phyloP scores from a whole-genome alignment of 192 early-diverging fungal genomes.

The Podila epicladia region DNA sequence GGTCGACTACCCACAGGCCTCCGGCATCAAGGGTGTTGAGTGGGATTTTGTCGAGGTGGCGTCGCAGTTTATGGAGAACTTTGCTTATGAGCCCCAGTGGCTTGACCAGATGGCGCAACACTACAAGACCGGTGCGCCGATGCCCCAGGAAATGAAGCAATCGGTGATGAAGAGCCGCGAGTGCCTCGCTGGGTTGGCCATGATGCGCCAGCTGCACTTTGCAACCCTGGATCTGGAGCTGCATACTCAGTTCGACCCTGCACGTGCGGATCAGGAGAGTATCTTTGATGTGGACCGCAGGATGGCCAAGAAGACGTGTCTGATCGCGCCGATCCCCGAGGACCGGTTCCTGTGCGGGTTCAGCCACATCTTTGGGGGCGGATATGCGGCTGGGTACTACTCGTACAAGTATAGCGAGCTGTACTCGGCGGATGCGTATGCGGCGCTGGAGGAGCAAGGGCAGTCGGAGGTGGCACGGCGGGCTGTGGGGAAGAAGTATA shows the following conservation, averaged over 20 bases:
- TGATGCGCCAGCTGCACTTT: constrained; percentile 67
- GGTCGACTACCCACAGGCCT: constrained; percentile 66
- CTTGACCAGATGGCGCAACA: constrained; percentile 58
- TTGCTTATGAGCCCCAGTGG: constrained; percentile 63
- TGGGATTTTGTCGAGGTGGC: constrained; percentile 72
- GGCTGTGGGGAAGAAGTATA: constrained; percentile 57
- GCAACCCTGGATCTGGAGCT: constrained; percentile 61
- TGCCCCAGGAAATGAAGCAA: constrained; percentile 66
- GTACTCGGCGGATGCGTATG: constrained; percentile 71
- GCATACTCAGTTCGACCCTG: constrained; percentile 38
- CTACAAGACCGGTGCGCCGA: constrained; percentile 60
- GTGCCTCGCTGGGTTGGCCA: constrained; percentile 61
- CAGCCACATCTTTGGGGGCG: constrained; percentile 68
- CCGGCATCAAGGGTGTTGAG: constrained; percentile 70
- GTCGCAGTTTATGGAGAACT: constrained; percentile 76
- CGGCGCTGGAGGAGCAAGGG: constrained; percentile 62
- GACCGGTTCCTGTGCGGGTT: constrained; percentile 68
- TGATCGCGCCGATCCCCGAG: constrained; percentile 57
- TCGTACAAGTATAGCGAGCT: constrained; percentile 73
- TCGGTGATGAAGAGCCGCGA: constrained; percentile 56
- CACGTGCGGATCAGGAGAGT: constrained; percentile 16
- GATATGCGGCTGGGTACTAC: constrained; percentile 69
- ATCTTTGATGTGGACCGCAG: constrained; percentile 66
- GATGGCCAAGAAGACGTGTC: constrained; percentile 53
- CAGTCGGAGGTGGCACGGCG: constrained; percentile 5